Evolutionary conservation across 176 grass and related monocot species (phyloP).

Genomic region (Triticum monococcum): DNA sequence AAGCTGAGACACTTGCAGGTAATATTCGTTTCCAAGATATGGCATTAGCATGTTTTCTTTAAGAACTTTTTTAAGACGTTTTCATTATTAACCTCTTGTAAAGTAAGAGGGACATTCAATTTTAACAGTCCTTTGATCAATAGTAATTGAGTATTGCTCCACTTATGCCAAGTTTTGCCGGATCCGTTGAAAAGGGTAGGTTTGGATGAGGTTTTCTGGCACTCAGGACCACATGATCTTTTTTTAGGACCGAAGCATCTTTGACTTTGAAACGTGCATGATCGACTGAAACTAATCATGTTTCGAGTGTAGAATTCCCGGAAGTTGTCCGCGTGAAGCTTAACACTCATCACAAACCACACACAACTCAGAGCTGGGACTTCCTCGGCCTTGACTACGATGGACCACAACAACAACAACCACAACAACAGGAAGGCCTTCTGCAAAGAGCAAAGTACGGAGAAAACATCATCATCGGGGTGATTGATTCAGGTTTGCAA

Average conservation of each 20-base stretch:
- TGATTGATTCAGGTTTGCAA: slow-evolving; percentile 37
- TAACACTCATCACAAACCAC: not conserved
- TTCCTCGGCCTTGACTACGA: slow-evolving; percentile 26
- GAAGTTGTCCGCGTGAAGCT: slow-evolving; percentile 37
- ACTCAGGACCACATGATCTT: too few relatives aligned
- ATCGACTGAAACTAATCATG: not conserved
- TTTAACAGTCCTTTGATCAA: not conserved
- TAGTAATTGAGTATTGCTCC: too few relatives aligned
- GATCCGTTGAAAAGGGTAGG: too few relatives aligned
- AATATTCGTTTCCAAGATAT: not conserved
- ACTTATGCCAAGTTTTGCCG: too few relatives aligned
- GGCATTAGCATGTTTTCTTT: not conserved
- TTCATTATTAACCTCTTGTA: not conserved
- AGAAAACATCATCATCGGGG: slow-evolving; percentile 44
- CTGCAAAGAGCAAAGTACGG: slow-evolving; percentile 35
- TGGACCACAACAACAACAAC: not conserved
- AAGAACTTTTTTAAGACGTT: too few relatives aligned
- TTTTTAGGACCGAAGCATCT: not conserved
- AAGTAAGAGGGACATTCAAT: not conserved
- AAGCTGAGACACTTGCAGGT: not conserved
- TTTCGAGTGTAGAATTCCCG: not conserved
- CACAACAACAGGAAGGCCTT: not conserved
- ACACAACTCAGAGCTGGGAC: slow-evolving; percentile 51
- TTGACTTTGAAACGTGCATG: not conserved
- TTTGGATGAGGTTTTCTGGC: too few relatives aligned